phyloP scores from a whole-genome alignment of 2,329 filamentous ascomycete species.

The Atkinsonella texensis region DNA sequence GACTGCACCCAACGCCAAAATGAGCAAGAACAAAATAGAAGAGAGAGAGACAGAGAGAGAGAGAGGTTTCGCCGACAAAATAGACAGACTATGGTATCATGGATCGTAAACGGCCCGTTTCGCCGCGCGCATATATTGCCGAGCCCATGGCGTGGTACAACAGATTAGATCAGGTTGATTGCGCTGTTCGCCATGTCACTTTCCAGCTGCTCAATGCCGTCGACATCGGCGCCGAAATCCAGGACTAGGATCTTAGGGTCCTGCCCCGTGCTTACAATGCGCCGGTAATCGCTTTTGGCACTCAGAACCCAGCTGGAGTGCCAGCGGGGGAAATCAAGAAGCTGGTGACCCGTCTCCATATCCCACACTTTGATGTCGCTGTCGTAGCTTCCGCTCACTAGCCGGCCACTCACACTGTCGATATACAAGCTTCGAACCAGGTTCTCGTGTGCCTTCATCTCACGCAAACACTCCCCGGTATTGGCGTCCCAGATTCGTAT shows the following conservation, averaged over 20 bases:
- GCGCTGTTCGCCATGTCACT: conserved; percentile 16
- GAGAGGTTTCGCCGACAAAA: no score
- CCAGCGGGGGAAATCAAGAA: conserved; percentile 86
- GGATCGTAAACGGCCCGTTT: neutral
- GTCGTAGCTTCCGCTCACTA: conserved; percentile 90
- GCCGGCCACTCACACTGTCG: conserved; percentile 72
- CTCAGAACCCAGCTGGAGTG: conserved; percentile 94
- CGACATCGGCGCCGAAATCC: conserved; percentile 65
- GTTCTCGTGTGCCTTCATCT: conserved; percentile 71
- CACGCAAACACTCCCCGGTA: conserved; percentile 70
- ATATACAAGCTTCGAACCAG: conserved; percentile 86
- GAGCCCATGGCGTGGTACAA: neutral
- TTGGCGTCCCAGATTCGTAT: conserved; percentile 95
- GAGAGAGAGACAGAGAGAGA: no score
- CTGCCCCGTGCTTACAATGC: conserved; percentile 90
- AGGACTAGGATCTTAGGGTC: conserved; percentile 86
- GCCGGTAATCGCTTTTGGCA: conserved; percentile 88
- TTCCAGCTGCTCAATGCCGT: conserved; percentile 47
- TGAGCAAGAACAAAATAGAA: neutral
- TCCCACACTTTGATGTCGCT: conserved; percentile 93
- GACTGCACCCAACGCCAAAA: neutral
- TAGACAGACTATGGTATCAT: neutral
- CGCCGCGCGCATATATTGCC: neutral
- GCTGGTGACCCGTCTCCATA: conserved; percentile 63
- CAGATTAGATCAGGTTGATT: neutral